Evolutionary conservation across 2,329 filamentous ascomycete genomes (phyloP), one percentile per base, ranked within the genome.

Genomic region (Corinectria fuckeliana): DNA sequence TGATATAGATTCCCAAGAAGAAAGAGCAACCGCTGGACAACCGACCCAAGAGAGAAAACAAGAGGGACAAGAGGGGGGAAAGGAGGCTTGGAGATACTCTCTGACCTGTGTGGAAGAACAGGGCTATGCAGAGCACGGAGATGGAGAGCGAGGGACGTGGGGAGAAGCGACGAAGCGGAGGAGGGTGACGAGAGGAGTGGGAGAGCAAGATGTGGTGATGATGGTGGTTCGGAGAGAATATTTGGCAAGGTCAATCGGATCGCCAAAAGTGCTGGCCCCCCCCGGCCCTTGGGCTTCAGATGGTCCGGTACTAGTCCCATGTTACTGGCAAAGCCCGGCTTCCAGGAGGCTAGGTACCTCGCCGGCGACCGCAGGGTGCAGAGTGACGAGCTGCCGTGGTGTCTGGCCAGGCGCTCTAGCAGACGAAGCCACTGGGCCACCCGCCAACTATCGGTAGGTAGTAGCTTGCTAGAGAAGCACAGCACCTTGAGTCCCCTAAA

Each of bases 211-310:
- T 60, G 64, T 71, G 64, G 67, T 72, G 68, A 69, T 72, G 68
- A 69, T 70, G 70, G 62, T 68, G 66, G 68, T 70, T 69, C 65
- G 58, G 62, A 67, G 68, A 69, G 66, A 71, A 71, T 68, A 73
- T 73, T 72, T 71, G 69, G 66, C 65, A 68, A 65, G 67, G 65
- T 64, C 62, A 69, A 69, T 68, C 68, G 63, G 64, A 69, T 69
- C 65, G 63, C 65, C 66, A 62, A 64, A 71, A 69, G 52, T 69
- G 66, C 64, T 68, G 64, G 67, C 62, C 57, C 60, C 65, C 68
- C 59, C 60, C 67, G 61, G 62, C 60, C 60, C 36, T 56, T 69
- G 61, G 60, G 58, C 39, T 55, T 62, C 58, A 69, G 64, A 47
- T 62, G 56, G 62, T 61, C 57, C 55, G 60, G n/a, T n/a, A n/a